phyloP scores from a whole-genome alignment of 2,329 filamentous ascomycete genomes.

The Stagonosporopsis tanaceti region DNA sequence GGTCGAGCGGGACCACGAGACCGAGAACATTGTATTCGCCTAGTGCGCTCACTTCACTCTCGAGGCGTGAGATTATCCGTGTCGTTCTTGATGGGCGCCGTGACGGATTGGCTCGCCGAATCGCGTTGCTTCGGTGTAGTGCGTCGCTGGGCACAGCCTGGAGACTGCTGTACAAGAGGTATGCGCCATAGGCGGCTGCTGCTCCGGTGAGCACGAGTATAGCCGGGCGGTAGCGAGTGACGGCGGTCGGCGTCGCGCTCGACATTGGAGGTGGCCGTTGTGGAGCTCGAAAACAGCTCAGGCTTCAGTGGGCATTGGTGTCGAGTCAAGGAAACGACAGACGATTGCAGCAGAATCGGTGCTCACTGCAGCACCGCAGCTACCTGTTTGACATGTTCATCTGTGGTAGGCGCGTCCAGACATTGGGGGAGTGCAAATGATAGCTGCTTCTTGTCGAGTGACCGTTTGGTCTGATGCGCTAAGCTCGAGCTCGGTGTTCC shows the following conservation, averaged over 20 bases:
- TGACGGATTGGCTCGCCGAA: conserved; percentile 61
- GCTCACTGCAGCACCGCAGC: conserved; percentile 22
- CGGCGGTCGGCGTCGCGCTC: conserved; percentile 41
- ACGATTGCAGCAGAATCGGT: conserved; percentile 5
- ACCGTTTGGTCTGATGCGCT: conserved; percentile 6
- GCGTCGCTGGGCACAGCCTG: conserved; percentile 38
- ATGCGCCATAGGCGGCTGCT: conserved; percentile 65
- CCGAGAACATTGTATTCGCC: conserved; percentile 41
- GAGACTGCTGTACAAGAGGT: conserved; percentile 62
- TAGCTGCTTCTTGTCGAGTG: not conserved
- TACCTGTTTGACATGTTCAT: conserved; percentile 24
- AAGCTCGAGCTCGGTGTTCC: conserved; percentile 9
- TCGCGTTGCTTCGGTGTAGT: conserved; percentile 72
- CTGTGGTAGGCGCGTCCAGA: not conserved
- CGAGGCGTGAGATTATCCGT: conserved; percentile 26
- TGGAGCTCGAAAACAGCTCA: conserved; percentile 1
- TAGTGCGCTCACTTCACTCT: conserved; percentile 31
- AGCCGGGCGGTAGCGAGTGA: conserved; percentile 54
- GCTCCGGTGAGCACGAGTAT: conserved; percentile 65
- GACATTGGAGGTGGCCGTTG: conserved; percentile 33
- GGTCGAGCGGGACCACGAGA: conserved; percentile 31
- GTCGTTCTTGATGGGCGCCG: conserved; percentile 35
- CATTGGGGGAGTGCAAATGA: not conserved
- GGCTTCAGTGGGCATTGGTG: conserved; percentile 1
- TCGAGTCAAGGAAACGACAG: not conserved